A percentile compares a stretch with the other conserved stretches of the same genome.
Evolutionary conservation across 768 basidiomycete genomes (phyloP).

Genomic region (Pulveroboletus sp.): DNA sequence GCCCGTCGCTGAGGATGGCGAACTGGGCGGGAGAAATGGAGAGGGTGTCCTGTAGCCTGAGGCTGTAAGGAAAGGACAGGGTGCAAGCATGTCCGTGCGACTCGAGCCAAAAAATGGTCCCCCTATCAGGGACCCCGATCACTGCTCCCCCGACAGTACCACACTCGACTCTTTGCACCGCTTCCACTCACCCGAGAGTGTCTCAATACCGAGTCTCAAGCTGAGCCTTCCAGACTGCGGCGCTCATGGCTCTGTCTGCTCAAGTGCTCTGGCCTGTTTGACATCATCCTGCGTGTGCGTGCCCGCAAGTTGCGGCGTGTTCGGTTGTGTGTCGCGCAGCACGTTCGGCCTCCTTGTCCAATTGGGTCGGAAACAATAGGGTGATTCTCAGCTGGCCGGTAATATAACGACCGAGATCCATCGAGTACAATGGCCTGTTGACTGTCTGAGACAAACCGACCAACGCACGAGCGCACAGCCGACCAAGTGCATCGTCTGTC

Average conservation of each 20-base stretch:
- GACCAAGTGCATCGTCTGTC: no score
- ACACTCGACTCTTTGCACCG: constrained; percentile 6
- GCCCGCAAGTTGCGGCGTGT: constrained; percentile 1
- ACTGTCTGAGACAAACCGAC: neutral
- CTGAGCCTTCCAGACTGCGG: neutral
- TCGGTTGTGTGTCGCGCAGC: constrained; percentile 1
- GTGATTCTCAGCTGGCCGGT: neutral
- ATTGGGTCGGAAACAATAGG: neutral
- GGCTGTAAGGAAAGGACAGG: constrained; percentile 37
- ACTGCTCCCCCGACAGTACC: constrained; percentile 20
- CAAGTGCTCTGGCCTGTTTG: neutral
- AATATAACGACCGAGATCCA: neutral
- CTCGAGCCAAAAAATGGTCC: constrained; percentile 28
- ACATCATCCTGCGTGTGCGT: constrained; percentile 3
- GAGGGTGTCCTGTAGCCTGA: constrained; percentile 33
- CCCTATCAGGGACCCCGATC: constrained; percentile 24
- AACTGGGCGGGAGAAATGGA: constrained; percentile 24
- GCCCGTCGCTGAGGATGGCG: constrained; percentile 37
- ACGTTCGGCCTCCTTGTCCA: neutral
- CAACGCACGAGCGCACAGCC: neutral
- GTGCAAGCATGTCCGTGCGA: constrained; percentile 31
- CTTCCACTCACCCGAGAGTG: neutral
- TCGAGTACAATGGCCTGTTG: neutral
- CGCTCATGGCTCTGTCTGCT: neutral
- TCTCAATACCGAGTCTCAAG: neutral